Percentiles rank a stretch among this genome's conserved stretches.
Conservation (phyloP, 2,329 filamentous ascomycete genomes). For the Hypoxylon sp. region DNA sequence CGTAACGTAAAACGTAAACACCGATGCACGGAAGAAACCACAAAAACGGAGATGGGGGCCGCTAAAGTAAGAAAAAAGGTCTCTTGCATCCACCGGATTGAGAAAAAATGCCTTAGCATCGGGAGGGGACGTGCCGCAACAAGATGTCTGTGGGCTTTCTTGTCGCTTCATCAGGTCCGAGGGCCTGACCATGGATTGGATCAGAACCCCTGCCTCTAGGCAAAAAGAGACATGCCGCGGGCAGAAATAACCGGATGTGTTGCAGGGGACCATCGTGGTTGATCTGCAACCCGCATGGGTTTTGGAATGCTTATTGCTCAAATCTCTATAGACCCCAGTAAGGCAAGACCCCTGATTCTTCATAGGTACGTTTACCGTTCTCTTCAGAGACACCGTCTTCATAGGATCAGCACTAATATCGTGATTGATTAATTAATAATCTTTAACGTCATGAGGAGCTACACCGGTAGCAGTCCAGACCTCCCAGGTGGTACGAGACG, state of each 20-base stretch:
- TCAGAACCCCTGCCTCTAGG: slow-evolving; percentile 21
- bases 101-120: background rate
- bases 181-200: slow-evolving; percentile 16
- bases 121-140: too few relatives aligned
- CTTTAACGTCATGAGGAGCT: too few relatives aligned
- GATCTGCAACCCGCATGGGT: slow-evolving; percentile 24
- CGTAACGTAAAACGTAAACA: background rate
- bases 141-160: background rate
- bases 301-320: background rate
- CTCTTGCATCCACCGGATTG: too few relatives aligned
- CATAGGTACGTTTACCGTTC: too few relatives aligned
- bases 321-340: background rate
- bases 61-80: too few relatives aligned
- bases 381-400: background rate
- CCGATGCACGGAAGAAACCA: too few relatives aligned
- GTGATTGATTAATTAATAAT: too few relatives aligned
- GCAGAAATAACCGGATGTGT: slow-evolving; percentile 39
- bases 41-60: too few relatives aligned
- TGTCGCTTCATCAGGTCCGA: background rate
- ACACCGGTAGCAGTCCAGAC: background rate
- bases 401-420: background rate
- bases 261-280: slow-evolving; percentile 35
- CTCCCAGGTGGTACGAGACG: too few relatives aligned
- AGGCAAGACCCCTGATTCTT: too few relatives aligned
- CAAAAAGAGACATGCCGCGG: slow-evolving; percentile 8